Evolutionary conservation across 768 basidiomycete species (phyloP), one percentile per base, ranked within the genome.

Genomic region (Tubosaeta sp.): DNA sequence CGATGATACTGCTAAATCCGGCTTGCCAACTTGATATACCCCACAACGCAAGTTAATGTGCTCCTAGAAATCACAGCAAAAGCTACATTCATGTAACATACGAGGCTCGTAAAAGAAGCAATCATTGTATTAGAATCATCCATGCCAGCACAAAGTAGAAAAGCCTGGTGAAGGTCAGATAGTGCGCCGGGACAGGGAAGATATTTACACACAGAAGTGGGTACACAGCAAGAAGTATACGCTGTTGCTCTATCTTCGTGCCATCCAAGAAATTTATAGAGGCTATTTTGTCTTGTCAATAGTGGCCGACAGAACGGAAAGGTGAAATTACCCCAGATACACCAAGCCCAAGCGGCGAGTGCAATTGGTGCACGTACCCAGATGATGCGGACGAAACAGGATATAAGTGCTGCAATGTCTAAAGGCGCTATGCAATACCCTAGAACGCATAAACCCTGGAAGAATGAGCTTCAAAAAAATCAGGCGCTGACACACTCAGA

Each of bases 341-440:
- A 91, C 95, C 95, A 98, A 32, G 78, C 93, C 87, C 93, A 95
- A 12, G 91, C 88, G 18, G 84, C 76, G 24, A 95, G 67, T 40
- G 93, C 87, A 27, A 98, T 69, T 10, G 95, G 95, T 27, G 84
- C 86, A 50, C 95, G 81, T 51, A 98, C 75, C 71, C 87, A 96
- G 44, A 98, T 86, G 25, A 84, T 71, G 40, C 80, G 87, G 14
- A 98, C 83, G 59, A 95, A 92, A 59, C 85, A 86, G 1, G 91
- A 80, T 40, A 96, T 78, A 27, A 97, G 71, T 3, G 94, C 94
- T 7, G 95, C 94, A 38, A 95, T 82, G 55, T 94, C 81, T 45
- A 98, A 78, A 13, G 95, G 95, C 7, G 93, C 94, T 49, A 97
- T 80, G 62, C 95, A 97, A 62, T 98, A 98, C 0, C 95, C 95